These are phyloP conservation scores for Ustilago curta DNA, from an alignment of 1,284 basidiomycete genomes.

Conservation along the genomic window DNA sequence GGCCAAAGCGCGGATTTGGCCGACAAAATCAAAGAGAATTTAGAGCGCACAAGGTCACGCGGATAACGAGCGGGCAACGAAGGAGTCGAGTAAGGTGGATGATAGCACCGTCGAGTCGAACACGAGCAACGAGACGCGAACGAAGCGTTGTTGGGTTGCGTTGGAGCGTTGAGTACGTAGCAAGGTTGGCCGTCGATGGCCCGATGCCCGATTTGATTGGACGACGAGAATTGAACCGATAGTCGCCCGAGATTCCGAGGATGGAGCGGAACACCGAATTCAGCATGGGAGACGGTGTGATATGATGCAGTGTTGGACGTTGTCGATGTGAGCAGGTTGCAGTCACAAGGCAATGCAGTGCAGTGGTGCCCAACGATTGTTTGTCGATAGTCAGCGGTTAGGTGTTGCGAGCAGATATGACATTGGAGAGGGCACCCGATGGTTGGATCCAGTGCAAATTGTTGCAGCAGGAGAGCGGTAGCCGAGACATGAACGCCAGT, in stretches of 20 bases:
- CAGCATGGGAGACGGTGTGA: not conserved
- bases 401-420: not conserved
- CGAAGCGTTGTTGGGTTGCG: not conserved
- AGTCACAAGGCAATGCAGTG: not conserved
- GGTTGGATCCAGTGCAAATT: not conserved
- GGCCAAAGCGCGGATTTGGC: not conserved
- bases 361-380: not conserved
- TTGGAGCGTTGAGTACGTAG: constrained; percentile 4
- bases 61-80: not conserved
- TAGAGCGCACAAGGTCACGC: not conserved
- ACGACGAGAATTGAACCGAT: not conserved
- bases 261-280: not conserved
- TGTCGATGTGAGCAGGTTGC: not conserved
- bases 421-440: not conserved
- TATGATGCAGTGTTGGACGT: not conserved
- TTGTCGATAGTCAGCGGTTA: too few relatives aligned
- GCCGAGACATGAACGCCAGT: not conserved
- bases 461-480: not conserved
- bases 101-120: not conserved
- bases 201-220: constrained; percentile 1
- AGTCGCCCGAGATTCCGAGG: constrained; percentile 13
- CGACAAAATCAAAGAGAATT: constrained; percentile 1
- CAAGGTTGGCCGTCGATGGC: not conserved
- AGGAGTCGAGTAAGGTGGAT: not conserved
- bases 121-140: not conserved